Conservation (phyloP, 2,329 filamentous ascomycete species). For the Pyricularia pennisetigena region DNA sequence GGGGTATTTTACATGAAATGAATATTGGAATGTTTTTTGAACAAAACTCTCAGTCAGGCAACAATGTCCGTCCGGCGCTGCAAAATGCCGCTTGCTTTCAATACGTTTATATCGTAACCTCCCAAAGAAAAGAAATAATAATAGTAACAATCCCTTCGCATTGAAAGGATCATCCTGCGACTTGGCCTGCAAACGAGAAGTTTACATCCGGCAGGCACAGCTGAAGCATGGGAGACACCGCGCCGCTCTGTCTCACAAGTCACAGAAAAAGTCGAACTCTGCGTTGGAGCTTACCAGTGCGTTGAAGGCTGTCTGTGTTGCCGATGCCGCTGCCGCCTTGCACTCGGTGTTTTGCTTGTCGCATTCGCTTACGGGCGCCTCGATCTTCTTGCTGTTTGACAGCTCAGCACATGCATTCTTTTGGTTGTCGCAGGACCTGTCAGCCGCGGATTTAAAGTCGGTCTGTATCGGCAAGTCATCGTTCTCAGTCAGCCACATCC, state of each 20-base stretch:
- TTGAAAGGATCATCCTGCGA: background rate
- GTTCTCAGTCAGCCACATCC: background rate
- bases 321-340: slow-evolving; percentile 20
- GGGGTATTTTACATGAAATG: background rate
- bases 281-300: slow-evolving; percentile 27
- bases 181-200: background rate
- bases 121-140: background rate
- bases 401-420: slow-evolving; percentile 34
- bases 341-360: slow-evolving; percentile 33
- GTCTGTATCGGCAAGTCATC: slow-evolving; percentile 18
- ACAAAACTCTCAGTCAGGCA: background rate
- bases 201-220: background rate
- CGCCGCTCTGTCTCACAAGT: slow-evolving; percentile 17
- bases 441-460: slow-evolving; percentile 30
- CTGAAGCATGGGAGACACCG: background rate
- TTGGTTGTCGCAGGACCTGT: slow-evolving; percentile 37
- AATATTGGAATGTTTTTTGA: background rate
- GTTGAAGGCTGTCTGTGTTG: slow-evolving; percentile 20
- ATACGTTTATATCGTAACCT: background rate
- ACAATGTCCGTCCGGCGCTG: background rate
- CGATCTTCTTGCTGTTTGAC: slow-evolving; percentile 24
- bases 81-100: background rate
- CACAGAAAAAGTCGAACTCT: slow-evolving; percentile 37
- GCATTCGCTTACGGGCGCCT: slow-evolving; percentile 31
- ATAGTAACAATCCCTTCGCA: background rate